A percentile compares a stretch with the other conserved stretches of the same genome.
These are phyloP conservation scores for Puccinia hordei DNA, from an alignment of 1,284 basidiomycete species.

Conservation along the genomic window DNA sequence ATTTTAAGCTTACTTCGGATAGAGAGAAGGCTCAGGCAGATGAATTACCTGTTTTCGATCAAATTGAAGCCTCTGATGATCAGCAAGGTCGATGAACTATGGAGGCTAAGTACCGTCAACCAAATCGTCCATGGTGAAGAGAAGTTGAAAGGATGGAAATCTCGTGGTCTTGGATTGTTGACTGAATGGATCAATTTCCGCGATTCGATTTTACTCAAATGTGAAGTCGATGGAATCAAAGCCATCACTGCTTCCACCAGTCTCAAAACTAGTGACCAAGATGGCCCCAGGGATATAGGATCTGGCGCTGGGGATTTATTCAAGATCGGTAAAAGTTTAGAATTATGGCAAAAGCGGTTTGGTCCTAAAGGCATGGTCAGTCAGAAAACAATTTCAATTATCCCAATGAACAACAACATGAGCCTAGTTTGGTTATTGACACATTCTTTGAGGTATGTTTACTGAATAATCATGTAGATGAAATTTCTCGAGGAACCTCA, in stretches of 20 bases:
- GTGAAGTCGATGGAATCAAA: constrained; percentile 84
- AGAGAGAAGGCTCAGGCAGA: constrained; percentile 72
- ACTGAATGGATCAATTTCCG: constrained; percentile 77
- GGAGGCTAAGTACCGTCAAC: constrained; percentile 89
- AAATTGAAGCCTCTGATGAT: constrained; percentile 80
- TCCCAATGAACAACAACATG: constrained; percentile 66
- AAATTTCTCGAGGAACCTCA: constrained; percentile 43
- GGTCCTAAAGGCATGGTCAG: constrained; percentile 72
- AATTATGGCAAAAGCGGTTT: constrained; percentile 79
- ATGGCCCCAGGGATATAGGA: constrained; percentile 57
- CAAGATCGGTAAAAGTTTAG: constrained; percentile 69
- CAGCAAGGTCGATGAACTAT: constrained; percentile 82
- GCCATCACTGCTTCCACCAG: constrained; percentile 67
- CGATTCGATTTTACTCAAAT: constrained; percentile 71
- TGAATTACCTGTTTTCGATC: constrained; percentile 77
- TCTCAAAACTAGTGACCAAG: background rate
- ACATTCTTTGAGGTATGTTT: constrained; percentile 57
- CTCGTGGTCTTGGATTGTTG: constrained; percentile 81
- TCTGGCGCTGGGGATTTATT: constrained; percentile 64
- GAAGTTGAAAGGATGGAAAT: constrained; percentile 75
- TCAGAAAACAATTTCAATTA: constrained; percentile 12
- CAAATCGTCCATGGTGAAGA: constrained; percentile 93
- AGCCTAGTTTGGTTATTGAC: constrained; percentile 59
- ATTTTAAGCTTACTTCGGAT: constrained; percentile 75
- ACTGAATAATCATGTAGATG: background rate